These are phyloP conservation scores for Macrocybe gigantea DNA, from an alignment of 768 basidiomycete genomes.

Conservation along the genomic window DNA sequence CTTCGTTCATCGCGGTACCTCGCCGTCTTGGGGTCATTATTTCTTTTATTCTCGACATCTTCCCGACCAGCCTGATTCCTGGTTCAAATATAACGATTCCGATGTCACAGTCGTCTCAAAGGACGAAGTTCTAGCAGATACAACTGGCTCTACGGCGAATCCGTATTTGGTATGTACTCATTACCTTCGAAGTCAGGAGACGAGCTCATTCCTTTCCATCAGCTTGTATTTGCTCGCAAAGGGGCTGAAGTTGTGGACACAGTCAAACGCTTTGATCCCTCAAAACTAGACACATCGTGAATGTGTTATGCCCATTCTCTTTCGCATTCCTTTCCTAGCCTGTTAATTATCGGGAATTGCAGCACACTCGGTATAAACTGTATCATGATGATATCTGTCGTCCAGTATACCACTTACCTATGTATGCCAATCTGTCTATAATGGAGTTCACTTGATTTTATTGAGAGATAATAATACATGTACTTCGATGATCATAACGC, in stretches of 20 bases:
- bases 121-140: slow-evolving; percentile 83
- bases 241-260: slow-evolving; percentile 77
- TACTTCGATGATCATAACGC: no score
- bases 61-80: slow-evolving; percentile 72
- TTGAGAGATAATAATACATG: no score
- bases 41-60: slow-evolving; percentile 92
- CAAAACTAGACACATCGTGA: slow-evolving; percentile 15
- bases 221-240: slow-evolving; percentile 84
- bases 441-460: no score
- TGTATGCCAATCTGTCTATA: no score
- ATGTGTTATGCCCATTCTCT: slow-evolving; percentile 10
- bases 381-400: no score
- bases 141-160: slow-evolving; percentile 87
- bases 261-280: slow-evolving; percentile 57
- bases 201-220: slow-evolving; percentile 2
- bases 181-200: slow-evolving; percentile 1
- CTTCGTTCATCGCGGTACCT: slow-evolving; percentile 89
- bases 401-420: no score
- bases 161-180: slow-evolving; percentile 68
- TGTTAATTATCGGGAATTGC: slow-evolving; percentile 3
- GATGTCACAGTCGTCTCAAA: slow-evolving; percentile 72
- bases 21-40: slow-evolving; percentile 87
- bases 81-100: slow-evolving; percentile 98
- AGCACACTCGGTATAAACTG: slow-evolving; percentile 4
- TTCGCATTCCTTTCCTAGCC: background rate